A percentile compares a stretch with the other conserved stretches of the same genome.
Evolutionary conservation across 2,329 filamentous ascomycete genomes (phyloP).

Genomic region (Ceratocystis lukuohia): DNA sequence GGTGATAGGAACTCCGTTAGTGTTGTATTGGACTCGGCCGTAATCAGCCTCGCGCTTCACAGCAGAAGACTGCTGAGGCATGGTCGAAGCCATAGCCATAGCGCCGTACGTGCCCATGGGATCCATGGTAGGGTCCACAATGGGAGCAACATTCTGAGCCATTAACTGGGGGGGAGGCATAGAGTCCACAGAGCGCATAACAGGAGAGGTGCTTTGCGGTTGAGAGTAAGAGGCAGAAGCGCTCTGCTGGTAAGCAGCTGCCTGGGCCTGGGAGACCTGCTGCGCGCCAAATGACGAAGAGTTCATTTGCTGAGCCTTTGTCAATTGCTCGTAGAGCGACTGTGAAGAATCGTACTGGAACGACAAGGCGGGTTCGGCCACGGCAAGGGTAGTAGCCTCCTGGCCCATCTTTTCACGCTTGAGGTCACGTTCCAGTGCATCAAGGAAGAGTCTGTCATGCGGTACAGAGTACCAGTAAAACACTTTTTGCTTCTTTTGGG

Average conservation of each 20-base stretch:
- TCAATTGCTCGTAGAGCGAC: slow-evolving; percentile 97
- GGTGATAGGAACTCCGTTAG: slow-evolving; percentile 73
- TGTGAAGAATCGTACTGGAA: slow-evolving; percentile 99
- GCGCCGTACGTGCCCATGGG: slow-evolving; percentile 55
- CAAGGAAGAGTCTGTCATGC: slow-evolving; percentile 91
- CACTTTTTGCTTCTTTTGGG: slow-evolving; percentile 99
- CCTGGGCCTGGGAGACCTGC: slow-evolving; percentile 31
- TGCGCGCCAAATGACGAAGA: slow-evolving; percentile 90
- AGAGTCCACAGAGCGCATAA: slow-evolving; percentile 78
- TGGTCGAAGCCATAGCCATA: slow-evolving; percentile 55
- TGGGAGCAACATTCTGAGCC: slow-evolving; percentile 42
- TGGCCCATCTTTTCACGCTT: slow-evolving; percentile 99
- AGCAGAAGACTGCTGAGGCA: slow-evolving; percentile 48
- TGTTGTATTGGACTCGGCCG: slow-evolving; percentile 72
- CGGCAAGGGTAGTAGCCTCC: slow-evolving; percentile 90
- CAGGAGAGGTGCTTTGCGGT: slow-evolving; percentile 73
- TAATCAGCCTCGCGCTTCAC: slow-evolving; percentile 87
- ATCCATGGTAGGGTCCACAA: slow-evolving; percentile 50
- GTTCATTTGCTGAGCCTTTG: slow-evolving; percentile 97
- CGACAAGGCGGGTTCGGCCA: slow-evolving; percentile 91
- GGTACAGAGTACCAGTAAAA: slow-evolving; percentile 99
- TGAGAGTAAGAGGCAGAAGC: slow-evolving; percentile 41
- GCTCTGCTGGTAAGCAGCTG: slow-evolving; percentile 24
- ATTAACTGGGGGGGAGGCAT: slow-evolving; percentile 90
- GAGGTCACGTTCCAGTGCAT: slow-evolving; percentile 89